Evolutionary conservation across 176 grass and related monocot species (phyloP).

Genomic region (Melocanna baccifera): DNA sequence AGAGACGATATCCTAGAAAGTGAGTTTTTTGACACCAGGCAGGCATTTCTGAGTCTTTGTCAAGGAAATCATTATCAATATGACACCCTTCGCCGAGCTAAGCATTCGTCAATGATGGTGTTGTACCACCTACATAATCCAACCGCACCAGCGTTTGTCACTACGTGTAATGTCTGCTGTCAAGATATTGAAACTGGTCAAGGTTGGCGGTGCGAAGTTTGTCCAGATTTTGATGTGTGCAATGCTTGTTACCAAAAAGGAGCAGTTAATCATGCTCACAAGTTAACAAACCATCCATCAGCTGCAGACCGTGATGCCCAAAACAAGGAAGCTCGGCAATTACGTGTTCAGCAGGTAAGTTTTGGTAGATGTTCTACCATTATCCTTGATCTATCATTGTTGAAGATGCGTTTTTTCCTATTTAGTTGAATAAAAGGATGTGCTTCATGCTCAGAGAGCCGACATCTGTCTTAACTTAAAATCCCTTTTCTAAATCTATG

Average conservation of each 20-base stretch:
- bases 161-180: constrained; percentile 76
- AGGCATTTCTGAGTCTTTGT: constrained; percentile 97
- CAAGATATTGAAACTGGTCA: constrained; percentile 97
- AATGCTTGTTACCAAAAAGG: constrained; percentile 85
- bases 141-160: constrained; percentile 96
- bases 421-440: constrained; percentile 1
- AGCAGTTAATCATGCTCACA: constrained; percentile 83
- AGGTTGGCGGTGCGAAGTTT: constrained; percentile 98
- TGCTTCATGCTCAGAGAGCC: background rate
- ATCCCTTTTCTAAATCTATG: background rate
- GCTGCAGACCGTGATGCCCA: constrained; percentile 83
- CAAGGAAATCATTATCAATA: constrained; percentile 99
- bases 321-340: constrained; percentile 93
- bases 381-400: constrained; percentile 12
- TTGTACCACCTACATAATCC: constrained; percentile 99
- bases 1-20: constrained; percentile 98
- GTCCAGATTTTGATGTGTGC: constrained; percentile 98
- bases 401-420: background rate
- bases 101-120: constrained; percentile 99
- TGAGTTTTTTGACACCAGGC: constrained; percentile 95
- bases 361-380: constrained; percentile 23
- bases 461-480: constrained; percentile 6
- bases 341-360: constrained; percentile 83
- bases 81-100: constrained; percentile 93
- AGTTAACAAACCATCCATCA: constrained; percentile 88